These are phyloP conservation scores for Trichoderma cornu-damae DNA, from an alignment of 2,329 filamentous ascomycete genomes.

Conservation along the genomic window DNA sequence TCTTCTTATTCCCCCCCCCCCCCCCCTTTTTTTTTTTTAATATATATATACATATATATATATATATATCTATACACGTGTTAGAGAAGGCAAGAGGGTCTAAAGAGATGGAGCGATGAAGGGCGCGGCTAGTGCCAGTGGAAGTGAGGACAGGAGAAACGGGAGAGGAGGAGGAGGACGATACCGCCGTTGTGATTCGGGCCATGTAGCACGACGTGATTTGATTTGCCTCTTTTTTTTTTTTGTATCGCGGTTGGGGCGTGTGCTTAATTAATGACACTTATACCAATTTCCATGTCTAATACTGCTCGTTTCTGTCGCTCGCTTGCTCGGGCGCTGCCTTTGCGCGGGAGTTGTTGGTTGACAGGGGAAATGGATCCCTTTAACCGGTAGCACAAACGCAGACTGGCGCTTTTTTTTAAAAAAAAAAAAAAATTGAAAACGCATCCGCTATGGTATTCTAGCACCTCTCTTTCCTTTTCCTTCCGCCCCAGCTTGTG, in stretches of 20 bases:
- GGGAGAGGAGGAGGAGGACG: conserved; percentile 16
- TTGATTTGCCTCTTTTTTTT: conserved; percentile 12
- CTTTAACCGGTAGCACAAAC: background rate
- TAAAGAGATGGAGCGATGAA: background rate
- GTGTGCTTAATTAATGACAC: conserved; percentile 12
- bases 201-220: conserved; percentile 15
- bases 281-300: conserved; percentile 11
- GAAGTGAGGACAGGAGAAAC: background rate
- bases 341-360: background rate
- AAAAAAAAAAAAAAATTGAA: background rate
- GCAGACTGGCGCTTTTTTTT: background rate
- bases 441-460: background rate
- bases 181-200: conserved; percentile 21
- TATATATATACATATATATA: background rate
- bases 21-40: background rate
- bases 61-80: too few species aligned
- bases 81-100: conserved; percentile 1
- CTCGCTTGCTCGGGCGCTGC: background rate
- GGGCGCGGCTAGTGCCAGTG: background rate
- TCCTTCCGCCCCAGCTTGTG: background rate
- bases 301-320: background rate
- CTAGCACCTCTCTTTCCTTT: background rate
- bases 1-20: too few species aligned
- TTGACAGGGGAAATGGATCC: background rate
- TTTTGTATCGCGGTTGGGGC: conserved; percentile 13